Evolutionary conservation across 2,329 filamentous ascomycete genomes (phyloP), one percentile per base, ranked within the genome.

Genomic region (Helicocarpus griseus): DNA sequence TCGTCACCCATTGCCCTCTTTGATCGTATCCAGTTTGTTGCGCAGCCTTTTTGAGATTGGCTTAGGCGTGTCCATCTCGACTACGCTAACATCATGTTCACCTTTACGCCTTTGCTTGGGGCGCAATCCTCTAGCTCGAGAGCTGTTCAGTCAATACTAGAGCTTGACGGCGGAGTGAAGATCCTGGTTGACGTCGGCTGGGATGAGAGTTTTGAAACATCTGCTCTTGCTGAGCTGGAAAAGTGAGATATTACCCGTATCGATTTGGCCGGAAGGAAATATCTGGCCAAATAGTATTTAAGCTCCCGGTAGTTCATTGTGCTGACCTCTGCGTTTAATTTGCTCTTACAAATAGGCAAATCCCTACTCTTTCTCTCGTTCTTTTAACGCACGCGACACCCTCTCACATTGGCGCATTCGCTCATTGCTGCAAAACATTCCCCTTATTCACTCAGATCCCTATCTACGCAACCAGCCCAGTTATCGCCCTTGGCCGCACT

Each of bases 121-220:
- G 91, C 93, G 55, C 88, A 94, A 64, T 90, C 88, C 48, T 66
- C 66, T 4, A 81, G 86, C 58, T 93, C 89, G 44, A 77, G 83
- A 53, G 90, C 91, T 40, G 94, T 89, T 57, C 89, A 96, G 68
- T 97, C 93, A n/a, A 81, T 98, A 33, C 76, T 98, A 45, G 91
- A 97, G 74, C 85, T 98, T 51, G 93, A 98, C 73, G 91, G 91
- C 57, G 93, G 91, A 53, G 86, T 98, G 72, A 97, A 97, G 69
- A 82, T 98, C 49, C 79, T 98, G 50, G 82, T 98, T 35, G 91
- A 96, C 65, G 85, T 96, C 41, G 93, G 93, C 54, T 98, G 93
- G 93, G 90, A 97, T 66, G 89, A 95, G 66, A 80, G 80, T 2
- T 97, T 98, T 66, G 86, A 95, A 64, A 80, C 82, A 29, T 79